Evolutionary conservation across 1,284 basidiomycete genomes (phyloP).

Genomic region (Boletellus deceptivus): DNA sequence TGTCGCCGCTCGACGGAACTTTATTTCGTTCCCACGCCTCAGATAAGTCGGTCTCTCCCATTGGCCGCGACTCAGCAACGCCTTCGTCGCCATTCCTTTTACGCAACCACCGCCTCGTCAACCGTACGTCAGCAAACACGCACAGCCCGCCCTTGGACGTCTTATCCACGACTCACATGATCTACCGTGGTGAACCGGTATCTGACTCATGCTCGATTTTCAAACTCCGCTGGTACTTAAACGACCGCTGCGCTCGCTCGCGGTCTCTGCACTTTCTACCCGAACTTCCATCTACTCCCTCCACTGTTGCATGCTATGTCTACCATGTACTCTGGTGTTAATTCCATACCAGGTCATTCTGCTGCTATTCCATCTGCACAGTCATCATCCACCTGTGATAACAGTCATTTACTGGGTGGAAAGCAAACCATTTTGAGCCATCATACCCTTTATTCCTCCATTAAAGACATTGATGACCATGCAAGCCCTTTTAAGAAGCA

Average conservation of each 20-base stretch:
- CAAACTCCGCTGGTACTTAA: conserved; percentile 26
- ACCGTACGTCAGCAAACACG: neutral
- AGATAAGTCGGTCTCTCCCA: neutral
- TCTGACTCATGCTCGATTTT: conserved; percentile 10
- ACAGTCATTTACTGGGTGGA: conserved; percentile 5
- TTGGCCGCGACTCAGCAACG: neutral
- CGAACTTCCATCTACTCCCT: neutral
- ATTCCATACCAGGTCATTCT: neutral
- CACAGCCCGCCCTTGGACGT: neutral
- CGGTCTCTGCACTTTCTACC: neutral
- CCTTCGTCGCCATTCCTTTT: neutral
- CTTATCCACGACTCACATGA: neutral
- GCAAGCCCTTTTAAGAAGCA: conserved; percentile 2
- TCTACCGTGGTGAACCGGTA: neutral
- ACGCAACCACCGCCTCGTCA: no score
- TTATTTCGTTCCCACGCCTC: conserved; percentile 16
- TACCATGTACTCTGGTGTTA: conserved; percentile 4
- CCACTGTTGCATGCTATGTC: neutral
- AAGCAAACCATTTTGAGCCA: conserved; percentile 1
- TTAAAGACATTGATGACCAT: neutral
- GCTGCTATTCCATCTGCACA: neutral
- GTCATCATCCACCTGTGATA: neutral
- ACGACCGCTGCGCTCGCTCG: neutral
- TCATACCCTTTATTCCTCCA: neutral
- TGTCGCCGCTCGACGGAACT: conserved; percentile 12